These are phyloP conservation scores for Colletotrichum sp. DNA, from an alignment of 2,329 filamentous ascomycete genomes.

Conservation along the genomic window DNA sequence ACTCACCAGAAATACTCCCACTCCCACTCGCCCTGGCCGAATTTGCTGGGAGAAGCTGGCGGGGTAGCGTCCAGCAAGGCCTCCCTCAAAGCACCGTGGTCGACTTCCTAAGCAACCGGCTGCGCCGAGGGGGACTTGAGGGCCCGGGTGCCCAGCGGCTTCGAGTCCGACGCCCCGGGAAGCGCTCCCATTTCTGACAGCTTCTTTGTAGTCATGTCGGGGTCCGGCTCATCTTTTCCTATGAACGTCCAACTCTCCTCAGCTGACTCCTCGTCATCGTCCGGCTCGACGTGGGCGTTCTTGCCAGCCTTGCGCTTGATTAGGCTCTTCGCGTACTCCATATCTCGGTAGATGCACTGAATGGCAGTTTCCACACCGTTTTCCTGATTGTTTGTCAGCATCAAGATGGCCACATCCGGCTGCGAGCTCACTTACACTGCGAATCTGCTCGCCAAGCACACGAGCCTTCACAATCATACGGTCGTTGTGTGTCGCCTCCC, in stretches of 20 bases:
- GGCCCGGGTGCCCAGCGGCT: constrained; percentile 3
- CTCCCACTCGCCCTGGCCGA: background rate
- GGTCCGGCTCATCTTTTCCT: constrained; percentile 58
- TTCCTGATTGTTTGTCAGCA: constrained; percentile 63
- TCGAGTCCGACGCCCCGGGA: background rate
- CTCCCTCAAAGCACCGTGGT: background rate
- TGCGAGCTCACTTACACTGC: constrained; percentile 64
- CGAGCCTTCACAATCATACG: constrained; percentile 90
- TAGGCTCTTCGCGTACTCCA: constrained; percentile 88
- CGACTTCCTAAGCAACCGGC: background rate
- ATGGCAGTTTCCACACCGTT: constrained; percentile 90
- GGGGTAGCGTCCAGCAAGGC: background rate
- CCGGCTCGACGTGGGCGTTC: constrained; percentile 46
- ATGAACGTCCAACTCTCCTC: constrained; percentile 94
- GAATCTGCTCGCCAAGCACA: constrained; percentile 84
- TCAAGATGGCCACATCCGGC: background rate
- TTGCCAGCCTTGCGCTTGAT: constrained; percentile 70
- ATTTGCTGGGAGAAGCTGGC: background rate
- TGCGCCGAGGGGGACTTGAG: constrained; percentile 3
- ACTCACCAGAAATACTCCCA: background rate
- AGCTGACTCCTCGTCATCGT: constrained; percentile 66
- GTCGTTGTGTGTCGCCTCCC: constrained; percentile 89
- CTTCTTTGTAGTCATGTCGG: constrained; percentile 46
- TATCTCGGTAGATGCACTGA: constrained; percentile 90
- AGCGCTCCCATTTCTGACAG: constrained; percentile 28